A percentile compares a stretch with the other conserved stretches of the same genome.
Conservation (phyloP, 1,139 yeast genomes). For the Tardiomyces blankii region DNA sequence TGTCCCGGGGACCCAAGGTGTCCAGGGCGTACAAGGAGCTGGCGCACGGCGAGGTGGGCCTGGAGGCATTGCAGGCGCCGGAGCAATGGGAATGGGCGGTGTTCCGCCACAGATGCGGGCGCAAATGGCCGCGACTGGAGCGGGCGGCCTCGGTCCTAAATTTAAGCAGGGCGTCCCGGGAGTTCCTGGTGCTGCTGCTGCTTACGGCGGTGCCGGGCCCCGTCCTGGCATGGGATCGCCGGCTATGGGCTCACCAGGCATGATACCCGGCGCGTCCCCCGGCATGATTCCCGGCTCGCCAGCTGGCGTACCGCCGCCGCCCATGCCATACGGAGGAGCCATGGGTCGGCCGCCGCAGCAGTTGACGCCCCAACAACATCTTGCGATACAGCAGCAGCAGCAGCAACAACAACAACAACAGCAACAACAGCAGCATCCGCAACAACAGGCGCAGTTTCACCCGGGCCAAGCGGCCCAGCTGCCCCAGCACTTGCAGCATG, state of each 20-base stretch:
- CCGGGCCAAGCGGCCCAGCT: no score
- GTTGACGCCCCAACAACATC: conserved; percentile 1
- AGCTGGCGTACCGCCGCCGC: not conserved
- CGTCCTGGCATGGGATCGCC: not conserved
- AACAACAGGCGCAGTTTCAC: no score
- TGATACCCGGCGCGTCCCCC: not conserved
- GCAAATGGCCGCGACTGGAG: not conserved
- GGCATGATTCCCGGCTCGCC: not conserved
- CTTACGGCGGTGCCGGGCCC: no score
- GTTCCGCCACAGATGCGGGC: not conserved
- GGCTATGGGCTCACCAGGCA: not conserved
- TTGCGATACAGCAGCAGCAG: conserved; percentile 9
- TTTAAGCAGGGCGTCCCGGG: no score
- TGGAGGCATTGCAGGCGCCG: not conserved
- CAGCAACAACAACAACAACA: conserved; percentile 3
- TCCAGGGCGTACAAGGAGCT: no score
- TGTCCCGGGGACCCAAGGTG: not conserved
- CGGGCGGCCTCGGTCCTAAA: not conserved
- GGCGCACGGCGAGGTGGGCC: no score
- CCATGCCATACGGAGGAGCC: not conserved
- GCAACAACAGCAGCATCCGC: conserved; percentile 5
- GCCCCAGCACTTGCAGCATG: not conserved
- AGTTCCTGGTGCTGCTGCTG: no score
- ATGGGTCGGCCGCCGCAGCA: conserved; percentile 1
- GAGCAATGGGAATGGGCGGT: not conserved